Conservation (phyloP, 2,329 filamentous ascomycete species). For the Cladosporium oxysporum region DNA sequence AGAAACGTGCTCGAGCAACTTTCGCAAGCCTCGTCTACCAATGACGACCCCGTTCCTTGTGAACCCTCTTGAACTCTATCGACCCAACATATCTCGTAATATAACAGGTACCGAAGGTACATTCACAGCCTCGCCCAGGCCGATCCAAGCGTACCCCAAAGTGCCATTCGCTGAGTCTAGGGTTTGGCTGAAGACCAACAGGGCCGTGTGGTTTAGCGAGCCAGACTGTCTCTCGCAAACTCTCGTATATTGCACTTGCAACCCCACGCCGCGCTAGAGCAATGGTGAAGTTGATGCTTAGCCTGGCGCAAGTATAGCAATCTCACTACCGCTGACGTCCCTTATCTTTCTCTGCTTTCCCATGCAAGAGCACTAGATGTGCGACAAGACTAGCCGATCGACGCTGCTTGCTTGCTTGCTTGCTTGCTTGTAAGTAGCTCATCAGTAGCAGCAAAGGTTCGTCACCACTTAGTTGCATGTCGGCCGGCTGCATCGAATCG, state of each 20-base stretch:
- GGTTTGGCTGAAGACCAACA: slow-evolving; percentile 18
- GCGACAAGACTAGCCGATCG: slow-evolving; percentile 13
- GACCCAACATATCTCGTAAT: slow-evolving; percentile 14
- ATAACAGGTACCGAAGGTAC: slow-evolving; percentile 13
- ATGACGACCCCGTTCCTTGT: neutral
- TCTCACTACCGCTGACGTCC: neutral
- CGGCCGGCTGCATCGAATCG: neutral
- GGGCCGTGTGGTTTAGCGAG: slow-evolving; percentile 8
- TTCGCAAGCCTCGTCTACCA: neutral
- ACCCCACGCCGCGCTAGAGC: slow-evolving; percentile 17
- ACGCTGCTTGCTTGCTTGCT: neutral
- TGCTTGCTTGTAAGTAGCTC: neutral
- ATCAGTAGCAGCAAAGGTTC: neutral
- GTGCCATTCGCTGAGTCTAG: slow-evolving; percentile 10
- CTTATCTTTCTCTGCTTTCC: slow-evolving; percentile 5
- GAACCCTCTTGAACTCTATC: neutral
- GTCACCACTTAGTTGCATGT: slow-evolving; percentile 5
- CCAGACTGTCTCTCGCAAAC: slow-evolving; percentile 6
- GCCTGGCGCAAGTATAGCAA: slow-evolving; percentile 9
- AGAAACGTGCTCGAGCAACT: slow-evolving; percentile 16
- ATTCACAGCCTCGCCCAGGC: slow-evolving; percentile 11
- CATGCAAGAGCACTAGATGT: slow-evolving; percentile 16
- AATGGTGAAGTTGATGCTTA: slow-evolving; percentile 11
- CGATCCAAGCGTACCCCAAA: neutral
- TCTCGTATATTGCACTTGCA: neutral